These are phyloP conservation scores for Stemphylium vesicarium DNA, from an alignment of 2,329 filamentous ascomycete species.

Conservation along the genomic window DNA sequence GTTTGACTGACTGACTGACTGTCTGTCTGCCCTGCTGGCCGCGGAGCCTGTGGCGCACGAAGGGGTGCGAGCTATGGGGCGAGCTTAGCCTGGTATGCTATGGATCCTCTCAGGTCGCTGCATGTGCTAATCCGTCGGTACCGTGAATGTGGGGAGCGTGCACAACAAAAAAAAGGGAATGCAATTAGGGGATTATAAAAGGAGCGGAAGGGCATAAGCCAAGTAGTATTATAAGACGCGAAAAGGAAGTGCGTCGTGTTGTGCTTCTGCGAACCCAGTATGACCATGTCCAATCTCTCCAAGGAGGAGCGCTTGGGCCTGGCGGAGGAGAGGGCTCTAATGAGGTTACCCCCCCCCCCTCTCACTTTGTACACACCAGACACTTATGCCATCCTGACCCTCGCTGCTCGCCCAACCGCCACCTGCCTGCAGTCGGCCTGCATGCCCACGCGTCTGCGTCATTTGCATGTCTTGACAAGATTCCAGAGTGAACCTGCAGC, in stretches of 20 bases:
- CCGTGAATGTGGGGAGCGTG: not conserved
- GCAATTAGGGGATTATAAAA: not conserved
- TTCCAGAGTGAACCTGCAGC: not conserved
- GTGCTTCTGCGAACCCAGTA: slow-evolving; percentile 14
- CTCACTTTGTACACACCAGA: not conserved
- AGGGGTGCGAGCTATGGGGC: not conserved
- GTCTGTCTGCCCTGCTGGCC: not conserved
- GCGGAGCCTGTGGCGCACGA: not conserved
- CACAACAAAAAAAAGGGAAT: not conserved
- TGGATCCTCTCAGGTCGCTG: slow-evolving; percentile 1
- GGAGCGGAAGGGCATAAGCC: slow-evolving; percentile 1
- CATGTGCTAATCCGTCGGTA: slow-evolving; percentile 12
- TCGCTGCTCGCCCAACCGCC: slow-evolving; percentile 5
- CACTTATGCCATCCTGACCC: not conserved
- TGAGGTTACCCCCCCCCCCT: not conserved
- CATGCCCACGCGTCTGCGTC: slow-evolving; percentile 6
- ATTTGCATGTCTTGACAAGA: not conserved
- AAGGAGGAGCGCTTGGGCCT: slow-evolving; percentile 15
- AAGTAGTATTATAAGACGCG: not conserved
- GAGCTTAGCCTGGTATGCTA: not conserved
- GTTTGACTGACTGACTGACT: too few relatives aligned
- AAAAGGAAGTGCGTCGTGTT: slow-evolving; percentile 18
- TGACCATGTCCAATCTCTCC: slow-evolving; percentile 18
- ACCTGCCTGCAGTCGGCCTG: not conserved
- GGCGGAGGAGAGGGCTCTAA: not conserved